Conservation (phyloP, 169 alveolate genomes). For the Eimeria falciformis region DNA sequence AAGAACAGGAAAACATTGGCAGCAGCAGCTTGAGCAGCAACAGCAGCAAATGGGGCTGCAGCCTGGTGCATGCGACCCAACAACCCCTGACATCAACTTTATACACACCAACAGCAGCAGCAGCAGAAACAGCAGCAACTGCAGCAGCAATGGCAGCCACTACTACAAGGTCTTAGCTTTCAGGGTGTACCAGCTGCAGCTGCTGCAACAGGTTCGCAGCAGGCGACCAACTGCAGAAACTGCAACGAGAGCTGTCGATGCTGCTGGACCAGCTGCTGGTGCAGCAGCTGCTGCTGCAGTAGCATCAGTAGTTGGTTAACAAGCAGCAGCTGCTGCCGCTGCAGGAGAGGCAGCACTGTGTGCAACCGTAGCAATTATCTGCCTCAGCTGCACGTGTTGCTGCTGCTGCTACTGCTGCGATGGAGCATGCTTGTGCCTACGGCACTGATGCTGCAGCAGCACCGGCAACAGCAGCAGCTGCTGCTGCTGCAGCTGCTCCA, state of each 20-base stretch:
- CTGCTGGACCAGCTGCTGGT: not conserved
- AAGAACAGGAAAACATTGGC: no score
- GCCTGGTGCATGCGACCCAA: not conserved
- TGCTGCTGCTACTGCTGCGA: not conserved
- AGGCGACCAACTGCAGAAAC: not conserved
- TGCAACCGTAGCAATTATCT: not conserved
- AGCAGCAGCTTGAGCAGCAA: not conserved
- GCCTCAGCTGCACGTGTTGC: not conserved
- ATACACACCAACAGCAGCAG: no score
- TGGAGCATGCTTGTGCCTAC: not conserved
- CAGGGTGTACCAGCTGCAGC: no score
- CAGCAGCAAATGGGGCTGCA: not conserved
- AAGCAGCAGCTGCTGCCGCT: constrained; percentile 22
- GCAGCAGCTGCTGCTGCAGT: not conserved
- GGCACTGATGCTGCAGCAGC: not conserved
- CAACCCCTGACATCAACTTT: no score
- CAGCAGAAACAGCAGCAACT: not conserved
- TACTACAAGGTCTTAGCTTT: no score
- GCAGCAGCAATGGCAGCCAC: not conserved
- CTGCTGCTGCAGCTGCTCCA: not conserved
- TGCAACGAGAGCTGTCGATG: not conserved
- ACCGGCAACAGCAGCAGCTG: not conserved
- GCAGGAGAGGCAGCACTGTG: not conserved
- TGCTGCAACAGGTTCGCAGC: not conserved
- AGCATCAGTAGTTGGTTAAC: not conserved